phyloP scores from a whole-genome alignment of 2,329 filamentous ascomycete species.

The Aureobasidium sp. region DNA sequence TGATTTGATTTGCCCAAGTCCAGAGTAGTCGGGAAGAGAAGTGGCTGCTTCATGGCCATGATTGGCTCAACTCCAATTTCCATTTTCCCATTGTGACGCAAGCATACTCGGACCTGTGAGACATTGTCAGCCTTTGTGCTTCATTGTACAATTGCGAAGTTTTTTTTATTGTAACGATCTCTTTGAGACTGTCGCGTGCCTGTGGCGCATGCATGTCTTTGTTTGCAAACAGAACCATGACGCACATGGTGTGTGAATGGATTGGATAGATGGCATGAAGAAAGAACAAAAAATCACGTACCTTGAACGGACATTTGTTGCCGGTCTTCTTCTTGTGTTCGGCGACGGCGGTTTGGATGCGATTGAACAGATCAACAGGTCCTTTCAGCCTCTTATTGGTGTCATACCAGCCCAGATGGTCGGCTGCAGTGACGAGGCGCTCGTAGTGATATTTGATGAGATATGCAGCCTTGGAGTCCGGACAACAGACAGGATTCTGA shows the following conservation, averaged over 20 bases:
- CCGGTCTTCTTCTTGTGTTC: slow-evolving; percentile 25
- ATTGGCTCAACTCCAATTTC: slow-evolving; percentile 32
- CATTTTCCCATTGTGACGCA: slow-evolving; percentile 35
- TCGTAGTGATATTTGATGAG: slow-evolving; percentile 71
- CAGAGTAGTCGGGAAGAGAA: slow-evolving; percentile 49
- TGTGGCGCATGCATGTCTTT: slow-evolving; percentile 3
- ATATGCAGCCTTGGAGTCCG: slow-evolving; percentile 55
- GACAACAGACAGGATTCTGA: slow-evolving; percentile 38
- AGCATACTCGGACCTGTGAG: slow-evolving; percentile 46
- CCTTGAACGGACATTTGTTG: slow-evolving; percentile 13
- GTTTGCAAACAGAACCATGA: neutral
- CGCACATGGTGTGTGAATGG: neutral
- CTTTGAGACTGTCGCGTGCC: slow-evolving; percentile 2
- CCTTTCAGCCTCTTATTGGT: slow-evolving; percentile 27
- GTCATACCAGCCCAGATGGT: slow-evolving; percentile 40
- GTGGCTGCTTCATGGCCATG: slow-evolving; percentile 36
- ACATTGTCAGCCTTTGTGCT: slow-evolving; percentile 1
- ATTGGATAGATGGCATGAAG: neutral
- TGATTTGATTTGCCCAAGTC: slow-evolving; percentile 29
- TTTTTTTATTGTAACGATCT: neutral
- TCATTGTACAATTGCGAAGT: slow-evolving; percentile 9
- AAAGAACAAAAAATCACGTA: slow-evolving; percentile 2
- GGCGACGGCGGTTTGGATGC: slow-evolving; percentile 23
- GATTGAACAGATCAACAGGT: slow-evolving; percentile 24
- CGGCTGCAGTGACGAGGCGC: slow-evolving; percentile 57